phyloP scores from a whole-genome alignment of 805 yeast species.

The Brettanomyces nanus region DNA sequence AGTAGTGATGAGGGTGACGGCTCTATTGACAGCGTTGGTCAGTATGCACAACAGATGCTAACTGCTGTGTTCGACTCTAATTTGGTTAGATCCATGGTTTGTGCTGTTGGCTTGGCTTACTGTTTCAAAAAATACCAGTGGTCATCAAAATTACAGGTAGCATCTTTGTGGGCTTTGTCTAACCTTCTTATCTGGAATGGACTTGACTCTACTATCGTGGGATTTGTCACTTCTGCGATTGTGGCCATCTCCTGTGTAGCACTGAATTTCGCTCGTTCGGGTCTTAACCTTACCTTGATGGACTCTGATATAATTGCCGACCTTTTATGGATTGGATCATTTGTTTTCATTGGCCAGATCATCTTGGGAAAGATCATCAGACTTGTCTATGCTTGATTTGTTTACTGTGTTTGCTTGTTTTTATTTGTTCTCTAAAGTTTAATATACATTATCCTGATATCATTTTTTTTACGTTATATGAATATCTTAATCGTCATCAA shows the following conservation, averaged over 20 bases:
- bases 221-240: constrained; percentile 14
- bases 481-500: too few relatives aligned
- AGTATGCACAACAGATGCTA: constrained; percentile 21
- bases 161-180: constrained; percentile 52
- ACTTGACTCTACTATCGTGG: constrained; percentile 14
- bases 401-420: neutral
- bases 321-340: constrained; percentile 50
- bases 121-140: constrained; percentile 65
- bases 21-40: neutral
- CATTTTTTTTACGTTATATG: too few relatives aligned
- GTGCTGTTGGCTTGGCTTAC: constrained; percentile 62
- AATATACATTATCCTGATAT: neutral
- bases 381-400: constrained; percentile 12
- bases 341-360: constrained; percentile 56
- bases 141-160: constrained; percentile 57
- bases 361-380: constrained; percentile 67
- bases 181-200: constrained; percentile 59
- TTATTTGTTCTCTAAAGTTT: neutral
- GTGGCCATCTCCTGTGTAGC: constrained; percentile 13
- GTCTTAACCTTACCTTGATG: neutral
- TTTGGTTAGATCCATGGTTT: constrained; percentile 38
- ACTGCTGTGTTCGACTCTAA: constrained; percentile 13
- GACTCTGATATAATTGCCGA: constrained; percentile 27
- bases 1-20: neutral
- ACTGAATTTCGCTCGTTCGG: constrained; percentile 7